Base-by-base conservation (phyloP, 768 basidiomycete species). In the Trametes maxima region DNA sequence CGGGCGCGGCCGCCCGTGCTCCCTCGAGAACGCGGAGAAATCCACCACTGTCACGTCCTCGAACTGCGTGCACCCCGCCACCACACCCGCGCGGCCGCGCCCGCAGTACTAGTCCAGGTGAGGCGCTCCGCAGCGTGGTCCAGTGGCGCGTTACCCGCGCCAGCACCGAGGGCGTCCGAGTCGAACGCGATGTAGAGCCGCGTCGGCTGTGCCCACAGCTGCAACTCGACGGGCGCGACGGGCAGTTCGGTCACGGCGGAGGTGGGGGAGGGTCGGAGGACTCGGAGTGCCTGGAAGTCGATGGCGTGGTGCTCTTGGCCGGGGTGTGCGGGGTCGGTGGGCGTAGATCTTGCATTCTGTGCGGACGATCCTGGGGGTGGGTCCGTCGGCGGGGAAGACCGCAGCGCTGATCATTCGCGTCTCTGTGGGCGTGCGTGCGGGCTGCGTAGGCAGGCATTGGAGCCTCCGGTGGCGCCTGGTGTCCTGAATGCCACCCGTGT, bases 181-280 rank as follows among this genome's bases (percentile, higher is more conserved):
- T 43, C 40, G 57, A 49, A 58, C 0, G 57, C 57, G n/a, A 58
- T 47, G 57, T 42, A 58, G 47, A 58, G 57, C 25, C 40, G 35
- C 49, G 49, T 39, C n/a, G 10, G 35, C 2, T 16, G n/a, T 19
- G 36, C 39, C 24, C 21, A 7, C 19, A n/a, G 48, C 28, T 8
- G 28, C 4, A 3, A 8, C 48, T 39, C 49, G 35, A 39, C 8
- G 7, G 17, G 49, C 5, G n/a, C 36, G 16, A 36, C 36, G 35
- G 49, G 49, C 35, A 19, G 35, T 2, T 35, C 10, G 35, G n/a
- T 13, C 17, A 36, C 35, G 36, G 16, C 36, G 36, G 10, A 14
- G n/a, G n/a, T 39, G 46, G 21, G 22, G 16, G n/a, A n/a, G n/a
- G n/a, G n/a, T n/a, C 22, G 49, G 36, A 51, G 49, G 36, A n/a